Conservation (phyloP, 805 yeast genomes). For the Yarrowia sp. region DNA sequence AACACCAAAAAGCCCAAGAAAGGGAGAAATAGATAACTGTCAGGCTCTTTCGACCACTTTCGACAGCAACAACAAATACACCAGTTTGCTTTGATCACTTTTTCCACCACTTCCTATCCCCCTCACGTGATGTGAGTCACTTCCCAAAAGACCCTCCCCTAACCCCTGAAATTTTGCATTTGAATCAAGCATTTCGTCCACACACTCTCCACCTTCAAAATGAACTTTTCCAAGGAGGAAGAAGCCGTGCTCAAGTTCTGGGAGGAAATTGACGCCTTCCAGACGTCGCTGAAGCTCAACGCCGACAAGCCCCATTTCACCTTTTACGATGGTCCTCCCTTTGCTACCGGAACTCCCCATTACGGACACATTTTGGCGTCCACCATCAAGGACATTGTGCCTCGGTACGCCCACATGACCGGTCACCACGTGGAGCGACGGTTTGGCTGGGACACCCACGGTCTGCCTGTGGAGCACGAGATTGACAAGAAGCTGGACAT, state of each 20-base stretch:
- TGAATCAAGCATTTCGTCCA: not conserved
- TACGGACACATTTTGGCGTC: constrained; percentile 98
- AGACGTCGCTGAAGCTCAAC: constrained; percentile 79
- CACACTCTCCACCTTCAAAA: constrained; percentile 34
- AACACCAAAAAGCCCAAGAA: too few relatives aligned
- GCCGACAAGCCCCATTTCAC: constrained; percentile 87
- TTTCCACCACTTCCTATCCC: too few relatives aligned
- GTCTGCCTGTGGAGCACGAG: constrained; percentile 97
- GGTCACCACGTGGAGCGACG: constrained; percentile 96
- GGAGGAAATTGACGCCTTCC: constrained; percentile 95
- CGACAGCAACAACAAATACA: too few relatives aligned
- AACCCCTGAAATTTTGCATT: constrained; percentile 32
- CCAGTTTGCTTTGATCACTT: too few relatives aligned
- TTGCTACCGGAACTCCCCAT: constrained; percentile 99
- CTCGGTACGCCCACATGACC: constrained; percentile 97
- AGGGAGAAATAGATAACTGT: too few relatives aligned
- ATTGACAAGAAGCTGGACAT: constrained; percentile 97
- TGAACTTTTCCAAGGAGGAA: constrained; percentile 84
- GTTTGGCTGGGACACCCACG: constrained; percentile 99
- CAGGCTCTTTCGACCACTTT: too few relatives aligned
- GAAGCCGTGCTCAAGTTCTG: constrained; percentile 79
- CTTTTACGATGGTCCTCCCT: constrained; percentile 98
- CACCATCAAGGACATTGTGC: constrained; percentile 95
- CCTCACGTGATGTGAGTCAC: constrained; percentile 16
- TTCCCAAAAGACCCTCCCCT: constrained; percentile 3